Percentiles rank a stretch among this genome's conserved stretches.
These are phyloP conservation scores for Capillidium heterosporum DNA, from an alignment of 371 early-diverging fungal genomes.

Conservation along the genomic window DNA sequence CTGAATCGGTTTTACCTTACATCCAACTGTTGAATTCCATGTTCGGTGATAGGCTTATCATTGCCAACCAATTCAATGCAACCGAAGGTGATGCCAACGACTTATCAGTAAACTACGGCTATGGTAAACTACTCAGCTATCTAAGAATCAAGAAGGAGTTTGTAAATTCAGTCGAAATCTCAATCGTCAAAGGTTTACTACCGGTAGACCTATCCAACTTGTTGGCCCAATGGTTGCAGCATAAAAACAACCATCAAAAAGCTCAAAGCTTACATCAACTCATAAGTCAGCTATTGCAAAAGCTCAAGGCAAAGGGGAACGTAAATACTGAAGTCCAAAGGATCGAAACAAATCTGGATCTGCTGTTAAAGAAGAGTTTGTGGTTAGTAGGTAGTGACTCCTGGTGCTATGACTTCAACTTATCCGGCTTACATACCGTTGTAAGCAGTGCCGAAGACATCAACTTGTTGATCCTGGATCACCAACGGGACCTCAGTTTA, in stretches of 20 bases:
- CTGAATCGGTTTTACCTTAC: conserved; percentile 27
- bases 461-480: conserved; percentile 77
- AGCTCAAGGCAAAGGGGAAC: too few species aligned
- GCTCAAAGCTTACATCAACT: conserved; percentile 24
- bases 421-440: conserved; percentile 78
- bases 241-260: conserved; percentile 29
- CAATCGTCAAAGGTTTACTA: conserved; percentile 9
- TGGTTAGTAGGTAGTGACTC: conserved; percentile 80
- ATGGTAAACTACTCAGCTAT: conserved; percentile 47
- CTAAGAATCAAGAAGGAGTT: conserved; percentile 34
- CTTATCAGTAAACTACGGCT: conserved; percentile 65
- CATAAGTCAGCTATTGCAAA: conserved; percentile 9
- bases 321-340: conserved; percentile 15
- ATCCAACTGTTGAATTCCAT: conserved; percentile 57
- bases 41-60: conserved; percentile 52
- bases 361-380: conserved; percentile 37
- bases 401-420: conserved; percentile 72
- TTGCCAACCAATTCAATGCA: conserved; percentile 47
- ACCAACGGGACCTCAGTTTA: conserved; percentile 28
- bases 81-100: conserved; percentile 14
- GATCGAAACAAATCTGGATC: conserved; percentile 17
- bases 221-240: conserved; percentile 45
- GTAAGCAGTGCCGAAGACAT: conserved; percentile 64
- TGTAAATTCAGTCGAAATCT: conserved; percentile 27
- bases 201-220: conserved; percentile 29